phyloP scores from a whole-genome alignment of 1,284 basidiomycete genomes.

The Ustilago nuda region DNA sequence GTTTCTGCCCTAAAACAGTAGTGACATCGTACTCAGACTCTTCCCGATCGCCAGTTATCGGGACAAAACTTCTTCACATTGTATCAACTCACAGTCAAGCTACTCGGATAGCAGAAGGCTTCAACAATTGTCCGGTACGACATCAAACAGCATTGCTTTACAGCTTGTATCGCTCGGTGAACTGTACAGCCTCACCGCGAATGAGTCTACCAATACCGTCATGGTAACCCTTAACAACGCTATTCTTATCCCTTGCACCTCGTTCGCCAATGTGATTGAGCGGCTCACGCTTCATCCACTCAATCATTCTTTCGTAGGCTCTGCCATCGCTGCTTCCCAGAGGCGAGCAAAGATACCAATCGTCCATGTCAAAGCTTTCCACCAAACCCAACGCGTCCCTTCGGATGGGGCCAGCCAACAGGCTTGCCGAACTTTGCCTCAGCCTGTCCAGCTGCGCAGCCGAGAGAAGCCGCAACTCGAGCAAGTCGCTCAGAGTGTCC shows the following conservation, averaged over 20 bases:
- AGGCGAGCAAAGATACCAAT: conserved; percentile 61
- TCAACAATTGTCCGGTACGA: too few species aligned
- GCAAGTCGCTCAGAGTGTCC: conserved; percentile 30
- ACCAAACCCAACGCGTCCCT: conserved; percentile 50
- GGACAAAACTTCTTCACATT: too few species aligned
- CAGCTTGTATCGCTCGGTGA: conserved; percentile 35
- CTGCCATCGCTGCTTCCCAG: conserved; percentile 54
- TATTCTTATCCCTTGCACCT: conserved; percentile 53
- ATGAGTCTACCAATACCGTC: conserved; percentile 53
- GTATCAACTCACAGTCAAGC: too few species aligned
- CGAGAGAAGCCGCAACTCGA: conserved; percentile 30
- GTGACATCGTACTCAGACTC: too few species aligned
- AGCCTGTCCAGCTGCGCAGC: conserved; percentile 25
- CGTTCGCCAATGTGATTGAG: conserved; percentile 52
- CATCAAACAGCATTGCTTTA: conserved; percentile 1
- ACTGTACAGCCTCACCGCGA: conserved; percentile 53
- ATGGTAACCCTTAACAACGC: conserved; percentile 55
- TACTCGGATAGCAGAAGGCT: too few species aligned
- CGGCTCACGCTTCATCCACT: conserved; percentile 61
- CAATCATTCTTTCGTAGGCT: conserved; percentile 59
- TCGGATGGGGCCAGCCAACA: conserved; percentile 36
- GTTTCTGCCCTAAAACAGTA: too few species aligned
- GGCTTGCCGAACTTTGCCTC: conserved; percentile 18
- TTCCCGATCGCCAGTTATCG: too few species aligned
- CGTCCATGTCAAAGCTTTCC: conserved; percentile 60